Evolutionary conservation across 2,329 filamentous ascomycete genomes (phyloP), one percentile per base, ranked within the genome.

Genomic region (Stachybotrys echinatus): DNA sequence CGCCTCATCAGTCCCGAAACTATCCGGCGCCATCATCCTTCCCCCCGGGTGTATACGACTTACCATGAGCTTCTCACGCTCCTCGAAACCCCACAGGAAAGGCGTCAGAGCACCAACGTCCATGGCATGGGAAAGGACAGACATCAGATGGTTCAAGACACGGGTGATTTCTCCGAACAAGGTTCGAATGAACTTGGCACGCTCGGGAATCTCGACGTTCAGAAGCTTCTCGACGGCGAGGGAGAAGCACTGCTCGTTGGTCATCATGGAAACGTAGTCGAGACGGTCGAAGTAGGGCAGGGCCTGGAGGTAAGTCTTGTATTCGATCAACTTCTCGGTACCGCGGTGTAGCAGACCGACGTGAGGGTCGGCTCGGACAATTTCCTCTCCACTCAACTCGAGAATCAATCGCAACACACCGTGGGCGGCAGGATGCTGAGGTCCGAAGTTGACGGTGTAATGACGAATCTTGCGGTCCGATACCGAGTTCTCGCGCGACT

Each of bases 191-290:
- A 86, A 99, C 77, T 99, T 97, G 62, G 94, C 94, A 65, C 94
- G 82, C 57, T 94, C 88, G 21, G 94, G 94, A 56, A 99, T 89
- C 69, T 99, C 95, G 58, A 99, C 79, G 72, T 99, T 99, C 63
- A 99, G 79, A 53, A 99, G 81, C 80, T 99, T 99, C 81, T 99
- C 94, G 50, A 97, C 92, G 19, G 91, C 94, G 58, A 99, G 81
- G 37, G 91, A 84, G 73, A 90, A 99, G 67, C 91, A 96, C 75
- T 99, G 94, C 80, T 99, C 94, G 73, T 99, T 99, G 65, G 94
- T 99, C 94, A 99, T 99, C 95, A 99, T 99, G 64, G 91, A 96
- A 61, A 96, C 92, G 72, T 99, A 99, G 74, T 99, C 94, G 70
- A 99, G 80, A 61, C 94, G 90, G 75, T 99, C 94, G 69, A 99